Base-by-base conservation (phyloP, 208 protist species). In the Trypanosoma scelopori region DNA sequence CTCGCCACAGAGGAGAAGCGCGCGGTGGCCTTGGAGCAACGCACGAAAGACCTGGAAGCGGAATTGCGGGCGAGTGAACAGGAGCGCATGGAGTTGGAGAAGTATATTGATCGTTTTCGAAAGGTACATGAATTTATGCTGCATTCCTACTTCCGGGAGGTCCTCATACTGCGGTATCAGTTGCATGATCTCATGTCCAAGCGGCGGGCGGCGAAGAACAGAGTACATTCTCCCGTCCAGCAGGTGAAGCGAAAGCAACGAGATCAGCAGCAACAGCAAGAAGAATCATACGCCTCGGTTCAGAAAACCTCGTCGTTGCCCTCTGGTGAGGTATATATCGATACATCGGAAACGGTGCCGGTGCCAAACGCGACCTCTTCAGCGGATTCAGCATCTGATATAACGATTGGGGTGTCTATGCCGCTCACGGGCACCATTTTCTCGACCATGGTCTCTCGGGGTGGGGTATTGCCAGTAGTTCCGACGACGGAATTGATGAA, bases 51-150 rank as follows among this genome's bases (percentile, higher is more conserved):
- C 3, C 22, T 86, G 28, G 65, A 62, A 32, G 62, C 23, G 1
- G 56, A 79, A 22, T 56, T 73, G 4, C 43, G 23, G 0, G 48
- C 65, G 35, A 64, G 64, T 48, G 58, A 81, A 27, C 5, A 50
- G n/a, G 50, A 60, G 12, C 50, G 72, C 18, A 47, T 25, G 6
- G 70, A 80, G 12, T 12, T 70, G 55, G 59, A 85, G 53, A 58
- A 22, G 7, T 52, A 61, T 28, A 62, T 88, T 28, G 55, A 27
- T 0, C 65, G 82, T 46, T 60, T 75, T 30, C 81, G 85, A 43
- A 47, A 71, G 32, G 81, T 83, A n/a, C 85, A 95, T 60, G 78
- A 91, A 23, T 87, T 84, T 64, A 90, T 92, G 89, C 67, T 95
- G 51, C 82, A 85, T 57, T 82, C 67, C 55, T 95, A 95, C 68